These are phyloP conservation scores for Parastagonospora nodorum DNA, from an alignment of 2,329 filamentous ascomycete species.

Conservation along the genomic window DNA sequence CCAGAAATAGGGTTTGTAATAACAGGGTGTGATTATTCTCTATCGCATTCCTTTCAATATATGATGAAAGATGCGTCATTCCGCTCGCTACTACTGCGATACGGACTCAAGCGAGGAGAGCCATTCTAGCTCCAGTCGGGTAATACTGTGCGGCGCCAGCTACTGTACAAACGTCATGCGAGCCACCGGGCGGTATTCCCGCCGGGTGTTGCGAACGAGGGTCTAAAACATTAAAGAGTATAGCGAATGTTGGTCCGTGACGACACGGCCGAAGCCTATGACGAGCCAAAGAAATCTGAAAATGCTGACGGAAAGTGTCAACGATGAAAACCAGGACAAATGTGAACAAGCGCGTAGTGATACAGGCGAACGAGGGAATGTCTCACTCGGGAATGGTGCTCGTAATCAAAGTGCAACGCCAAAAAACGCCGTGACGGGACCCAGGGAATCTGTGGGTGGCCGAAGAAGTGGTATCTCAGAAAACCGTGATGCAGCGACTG, in stretches of 20 bases:
- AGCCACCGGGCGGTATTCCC: constrained; percentile 16
- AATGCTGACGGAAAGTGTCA: constrained; percentile 10
- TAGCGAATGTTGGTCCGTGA: constrained; percentile 41
- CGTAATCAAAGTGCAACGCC: constrained; percentile 28
- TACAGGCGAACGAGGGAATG: constrained; percentile 35
- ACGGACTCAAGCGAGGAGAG: constrained; percentile 17
- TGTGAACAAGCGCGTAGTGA: constrained; percentile 25
- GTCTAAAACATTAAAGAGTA: constrained; percentile 46
- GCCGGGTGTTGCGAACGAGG: constrained; percentile 35
- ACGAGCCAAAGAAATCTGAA: constrained; percentile 21
- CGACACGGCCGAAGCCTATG: constrained; percentile 22
- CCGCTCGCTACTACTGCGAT: constrained; percentile 19
- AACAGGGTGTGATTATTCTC: constrained; percentile 28
- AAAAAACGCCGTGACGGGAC: constrained; percentile 23
- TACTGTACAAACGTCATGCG: constrained; percentile 46
- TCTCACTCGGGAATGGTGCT: constrained; percentile 35
- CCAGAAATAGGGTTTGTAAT: neutral
- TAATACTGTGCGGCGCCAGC: constrained; percentile 12
- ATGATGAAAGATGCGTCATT: constrained; percentile 27
- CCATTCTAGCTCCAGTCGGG: constrained; percentile 12
- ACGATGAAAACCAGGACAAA: constrained; percentile 2
- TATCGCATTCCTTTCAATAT: constrained; percentile 20
- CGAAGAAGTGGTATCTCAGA: constrained; percentile 29
- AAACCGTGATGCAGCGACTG: constrained; percentile 35
- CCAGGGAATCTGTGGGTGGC: constrained; percentile 6